Base-by-base conservation (phyloP, 495 filamentous ascomycete species). In the Aspergillus campestris region DNA sequence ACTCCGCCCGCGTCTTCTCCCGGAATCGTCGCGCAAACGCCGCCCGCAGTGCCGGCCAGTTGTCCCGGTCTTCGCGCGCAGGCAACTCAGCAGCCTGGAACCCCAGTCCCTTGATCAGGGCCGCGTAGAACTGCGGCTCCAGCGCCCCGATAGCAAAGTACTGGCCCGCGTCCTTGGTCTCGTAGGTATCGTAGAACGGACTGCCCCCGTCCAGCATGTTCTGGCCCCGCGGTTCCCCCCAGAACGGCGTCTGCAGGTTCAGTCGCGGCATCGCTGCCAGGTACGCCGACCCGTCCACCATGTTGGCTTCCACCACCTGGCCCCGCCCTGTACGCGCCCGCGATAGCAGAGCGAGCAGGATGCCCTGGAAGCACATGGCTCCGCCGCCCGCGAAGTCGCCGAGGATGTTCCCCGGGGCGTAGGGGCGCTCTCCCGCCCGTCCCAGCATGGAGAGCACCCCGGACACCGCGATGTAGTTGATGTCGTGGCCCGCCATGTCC, bases 401-500 rank as follows among this genome's bases (percentile, higher is more conserved):
- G 0, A 96, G 65, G 12, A 97, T 73, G 50, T 97, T 97, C 0
- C 70, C 80, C 5, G 91, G 91, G 6, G 89, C 72, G 42, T 83
- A 79, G 6, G 91, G 91, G 38, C 78, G 81, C 48, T 81, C 77
- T 3, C 72, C 75, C 18, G 65, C 65, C 0, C 84, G 70, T 0
- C 91, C 91, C 0, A 97, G 72, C 65, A 94, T 72, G 1, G 73
- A 75, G 10, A 97, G 65, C 0, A 84, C 83, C 0, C 91, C 91
- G 1, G 83, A 86, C 0, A 94, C 87, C 31, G 90, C 86, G 15
- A 97, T 81, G 63, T 95, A 97, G 57, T 97, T 97, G 59, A 97
- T 95, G 59, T 97, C 91, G 53, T 97, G 91, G n/a, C 91, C 90
- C 0, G 91, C 91, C 89, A 95, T 95, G 47, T 71, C 56, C 34